Evolutionary conservation across 371 early-diverging fungal species (phyloP).

Genomic region (Globomyces sp.): DNA sequence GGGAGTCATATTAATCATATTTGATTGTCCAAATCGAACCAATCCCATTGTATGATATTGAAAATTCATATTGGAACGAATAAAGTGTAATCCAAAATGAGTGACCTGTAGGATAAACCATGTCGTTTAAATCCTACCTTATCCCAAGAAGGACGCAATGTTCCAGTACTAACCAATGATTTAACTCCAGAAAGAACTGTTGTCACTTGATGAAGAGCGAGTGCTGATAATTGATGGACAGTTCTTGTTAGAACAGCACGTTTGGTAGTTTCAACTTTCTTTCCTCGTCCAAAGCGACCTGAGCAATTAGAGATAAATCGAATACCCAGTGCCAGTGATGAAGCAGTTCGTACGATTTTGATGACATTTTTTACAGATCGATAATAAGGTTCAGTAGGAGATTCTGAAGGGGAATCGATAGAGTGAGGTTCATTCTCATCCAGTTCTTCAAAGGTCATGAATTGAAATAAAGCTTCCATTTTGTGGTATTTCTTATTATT

Average conservation of each 20-base stretch:
- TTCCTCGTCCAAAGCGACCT: background rate
- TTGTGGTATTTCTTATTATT: slow-evolving; percentile 2
- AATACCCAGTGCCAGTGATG: background rate
- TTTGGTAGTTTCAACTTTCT: background rate
- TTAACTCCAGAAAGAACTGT: background rate
- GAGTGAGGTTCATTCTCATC: background rate
- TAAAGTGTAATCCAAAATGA: slow-evolving; percentile 3
- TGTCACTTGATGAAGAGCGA: slow-evolving; percentile 1
- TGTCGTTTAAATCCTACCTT: too few species aligned
- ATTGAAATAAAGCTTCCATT: slow-evolving; percentile 14
- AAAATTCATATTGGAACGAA: slow-evolving; percentile 3
- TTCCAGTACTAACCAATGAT: background rate
- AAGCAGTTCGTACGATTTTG: background rate
- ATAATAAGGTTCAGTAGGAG: background rate
- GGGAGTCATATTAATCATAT: background rate
- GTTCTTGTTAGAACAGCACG: background rate
- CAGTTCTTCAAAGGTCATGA: slow-evolving; percentile 2
- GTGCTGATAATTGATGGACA: background rate
- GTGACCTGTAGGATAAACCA: background rate
- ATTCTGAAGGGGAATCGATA: background rate
- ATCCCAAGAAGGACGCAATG: background rate
- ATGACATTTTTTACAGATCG: background rate
- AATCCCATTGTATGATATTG: slow-evolving; percentile 6
- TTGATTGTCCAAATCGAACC: background rate
- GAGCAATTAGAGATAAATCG: background rate